Evolutionary conservation across 768 basidiomycete species (phyloP).

Genomic region (Dioszegia crocea): DNA sequence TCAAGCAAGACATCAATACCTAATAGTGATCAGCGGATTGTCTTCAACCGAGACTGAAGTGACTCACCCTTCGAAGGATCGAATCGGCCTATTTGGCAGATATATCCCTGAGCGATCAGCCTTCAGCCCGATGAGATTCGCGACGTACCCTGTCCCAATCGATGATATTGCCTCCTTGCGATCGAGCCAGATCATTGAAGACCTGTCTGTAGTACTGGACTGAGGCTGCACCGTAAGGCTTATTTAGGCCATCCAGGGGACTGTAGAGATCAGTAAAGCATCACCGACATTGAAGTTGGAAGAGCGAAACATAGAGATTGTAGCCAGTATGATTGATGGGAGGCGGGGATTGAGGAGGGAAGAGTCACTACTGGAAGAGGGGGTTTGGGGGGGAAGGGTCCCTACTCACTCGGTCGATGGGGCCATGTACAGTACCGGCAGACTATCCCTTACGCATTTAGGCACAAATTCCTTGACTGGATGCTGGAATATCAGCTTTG

Average conservation of each 20-base stretch:
- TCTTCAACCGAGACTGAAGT: background rate
- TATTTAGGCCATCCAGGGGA: conserved; percentile 87
- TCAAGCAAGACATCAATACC: conserved; percentile 54
- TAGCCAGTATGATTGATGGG: too few species aligned
- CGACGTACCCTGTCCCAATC: conserved; percentile 52
- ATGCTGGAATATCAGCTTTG: conserved; percentile 54
- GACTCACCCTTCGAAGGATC: conserved; percentile 80
- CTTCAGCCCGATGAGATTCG: too few species aligned
- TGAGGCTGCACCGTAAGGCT: conserved; percentile 58
- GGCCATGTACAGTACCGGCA: conserved; percentile 47
- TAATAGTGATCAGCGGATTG: background rate
- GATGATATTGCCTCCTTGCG: conserved; percentile 46
- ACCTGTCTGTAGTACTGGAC: conserved; percentile 41
- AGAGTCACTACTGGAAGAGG: too few species aligned
- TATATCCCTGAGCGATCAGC: conserved; percentile 55
- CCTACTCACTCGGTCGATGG: conserved; percentile 30
- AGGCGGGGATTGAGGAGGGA: too few species aligned
- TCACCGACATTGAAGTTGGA: too few species aligned
- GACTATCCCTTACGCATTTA: conserved; percentile 63
- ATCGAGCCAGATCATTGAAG: conserved; percentile 40
- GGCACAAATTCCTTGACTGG: conserved; percentile 94
- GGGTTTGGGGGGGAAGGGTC: too few species aligned
- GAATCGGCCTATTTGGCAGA: conserved; percentile 90
- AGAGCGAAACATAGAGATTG: too few species aligned
- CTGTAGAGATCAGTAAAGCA: conserved; percentile 12